phyloP scores from a whole-genome alignment of 202 grass and related monocot species.

The Carex arenaria region DNA sequence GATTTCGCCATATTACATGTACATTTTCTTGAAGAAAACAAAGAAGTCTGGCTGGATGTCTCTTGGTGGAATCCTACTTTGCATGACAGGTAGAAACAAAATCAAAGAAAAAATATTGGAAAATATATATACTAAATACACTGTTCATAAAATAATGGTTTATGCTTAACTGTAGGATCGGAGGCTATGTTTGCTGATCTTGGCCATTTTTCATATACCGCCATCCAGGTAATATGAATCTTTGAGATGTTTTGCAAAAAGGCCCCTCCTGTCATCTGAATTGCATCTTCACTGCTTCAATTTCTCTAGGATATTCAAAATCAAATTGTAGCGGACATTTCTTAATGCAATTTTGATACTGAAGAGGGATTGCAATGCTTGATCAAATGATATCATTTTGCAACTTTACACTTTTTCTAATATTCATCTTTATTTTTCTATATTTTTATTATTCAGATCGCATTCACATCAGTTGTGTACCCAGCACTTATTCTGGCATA shows the following conservation, averaged over 20 bases:
- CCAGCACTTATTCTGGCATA: constrained; percentile 82
- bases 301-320: constrained; percentile 4
- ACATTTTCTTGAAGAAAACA: constrained; percentile 97
- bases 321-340: background rate
- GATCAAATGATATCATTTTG: background rate
- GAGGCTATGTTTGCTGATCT: constrained; percentile 99
- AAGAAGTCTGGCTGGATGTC: constrained; percentile 98
- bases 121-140: background rate
- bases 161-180: constrained; percentile 52
- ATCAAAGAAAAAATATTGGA: constrained; percentile 3
- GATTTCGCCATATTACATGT: constrained; percentile 89
- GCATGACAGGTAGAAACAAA: constrained; percentile 76
- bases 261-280: background rate
- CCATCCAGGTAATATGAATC: constrained; percentile 62
- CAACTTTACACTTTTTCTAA: background rate
- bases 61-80: constrained; percentile 92
- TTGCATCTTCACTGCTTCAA: background rate
- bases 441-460: constrained; percentile 47
- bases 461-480: constrained; percentile 82
- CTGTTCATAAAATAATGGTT: background rate
- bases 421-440: constrained; percentile 8
- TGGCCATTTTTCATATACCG: constrained; percentile 93
- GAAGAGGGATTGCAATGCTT: background rate
- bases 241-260: background rate
- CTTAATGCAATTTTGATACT: background rate